Percentiles rank a stretch among this genome's conserved stretches.
phyloP scores from a whole-genome alignment of 768 basidiomycete genomes.

The Tulasnella sp. region DNA sequence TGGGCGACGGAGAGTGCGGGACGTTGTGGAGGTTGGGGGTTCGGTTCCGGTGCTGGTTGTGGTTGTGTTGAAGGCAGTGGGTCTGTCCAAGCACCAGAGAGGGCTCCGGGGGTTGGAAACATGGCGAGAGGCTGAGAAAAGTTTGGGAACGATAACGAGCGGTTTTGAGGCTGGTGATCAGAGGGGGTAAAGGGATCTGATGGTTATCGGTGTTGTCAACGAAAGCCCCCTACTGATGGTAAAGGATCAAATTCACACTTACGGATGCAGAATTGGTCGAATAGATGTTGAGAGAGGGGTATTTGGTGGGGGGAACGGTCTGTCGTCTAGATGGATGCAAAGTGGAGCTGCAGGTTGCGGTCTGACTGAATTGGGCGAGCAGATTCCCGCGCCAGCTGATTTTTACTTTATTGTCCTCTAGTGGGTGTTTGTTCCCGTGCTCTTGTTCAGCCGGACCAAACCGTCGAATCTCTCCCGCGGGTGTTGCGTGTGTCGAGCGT shows the following conservation, averaged over 20 bases:
- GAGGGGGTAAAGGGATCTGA: neutral
- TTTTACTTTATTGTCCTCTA: no score
- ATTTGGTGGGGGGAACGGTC: no score
- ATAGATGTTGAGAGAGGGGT: no score
- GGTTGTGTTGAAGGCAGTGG: neutral
- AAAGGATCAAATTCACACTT: neutral
- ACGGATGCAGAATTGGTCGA: no score
- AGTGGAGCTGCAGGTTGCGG: no score
- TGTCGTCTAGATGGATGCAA: no score
- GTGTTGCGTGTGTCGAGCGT: no score
- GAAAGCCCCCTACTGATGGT: neutral
- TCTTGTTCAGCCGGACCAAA: no score
- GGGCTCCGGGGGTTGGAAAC: neutral
- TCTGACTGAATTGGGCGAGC: neutral
- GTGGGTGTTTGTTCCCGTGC: no score
- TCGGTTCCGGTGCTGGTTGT: neutral
- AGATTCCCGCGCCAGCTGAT: neutral
- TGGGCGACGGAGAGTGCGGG: neutral
- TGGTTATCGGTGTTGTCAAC: conserved; percentile 1
- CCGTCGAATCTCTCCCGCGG: no score
- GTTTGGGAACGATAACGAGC: neutral
- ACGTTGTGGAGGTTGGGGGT: neutral
- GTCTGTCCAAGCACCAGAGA: neutral
- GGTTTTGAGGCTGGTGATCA: neutral
- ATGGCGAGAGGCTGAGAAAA: neutral